phyloP scores from a whole-genome alignment of 73 alveolate genomes.

The Uronychia binucleata region DNA sequence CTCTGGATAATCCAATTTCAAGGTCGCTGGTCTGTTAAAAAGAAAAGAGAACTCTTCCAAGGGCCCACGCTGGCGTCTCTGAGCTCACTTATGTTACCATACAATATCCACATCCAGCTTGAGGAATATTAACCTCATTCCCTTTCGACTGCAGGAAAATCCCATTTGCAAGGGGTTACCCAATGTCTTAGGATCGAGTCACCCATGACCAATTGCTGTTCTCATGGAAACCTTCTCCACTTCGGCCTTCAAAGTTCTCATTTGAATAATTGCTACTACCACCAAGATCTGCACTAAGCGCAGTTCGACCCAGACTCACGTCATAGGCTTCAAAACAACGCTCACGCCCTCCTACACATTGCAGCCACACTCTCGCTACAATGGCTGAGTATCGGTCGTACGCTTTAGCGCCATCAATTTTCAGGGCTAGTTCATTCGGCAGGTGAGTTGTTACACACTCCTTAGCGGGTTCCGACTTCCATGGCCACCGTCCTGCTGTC shows the following conservation, averaged over 20 bases:
- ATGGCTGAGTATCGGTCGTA: conserved; percentile 95
- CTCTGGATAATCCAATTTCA: conserved; percentile 94
- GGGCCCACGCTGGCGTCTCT: conserved; percentile 96
- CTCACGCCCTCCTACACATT: conserved; percentile 98
- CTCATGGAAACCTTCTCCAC: conserved; percentile 99
- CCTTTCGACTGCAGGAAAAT: conserved; percentile 85
- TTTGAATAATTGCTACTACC: conserved; percentile 97
- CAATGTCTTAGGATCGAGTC: conserved; percentile 97
- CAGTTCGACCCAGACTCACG: conserved; percentile 98
- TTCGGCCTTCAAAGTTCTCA: conserved; percentile 99
- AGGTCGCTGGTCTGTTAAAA: conserved; percentile 94
- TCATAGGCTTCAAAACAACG: conserved; percentile 95
- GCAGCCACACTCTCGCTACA: conserved; percentile 88
- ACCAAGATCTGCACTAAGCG: conserved; percentile 94
- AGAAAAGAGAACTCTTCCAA: conserved; percentile 96
- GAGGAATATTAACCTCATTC: conserved; percentile 96
- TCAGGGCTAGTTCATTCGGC: conserved; percentile 97
- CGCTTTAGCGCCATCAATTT: conserved; percentile 96
- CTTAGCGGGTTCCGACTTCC: conserved; percentile 98
- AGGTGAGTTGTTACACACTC: conserved; percentile 98
- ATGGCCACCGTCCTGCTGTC: conserved; percentile 98
- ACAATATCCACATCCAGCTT: conserved; percentile 87
- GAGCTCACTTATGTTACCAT: conserved; percentile 93
- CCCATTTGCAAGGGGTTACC: conserved; percentile 87
- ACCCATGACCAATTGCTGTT: conserved; percentile 97